Evolutionary conservation across 2,329 filamentous ascomycete genomes (phyloP).

Genomic region (Cercospora sesami): DNA sequence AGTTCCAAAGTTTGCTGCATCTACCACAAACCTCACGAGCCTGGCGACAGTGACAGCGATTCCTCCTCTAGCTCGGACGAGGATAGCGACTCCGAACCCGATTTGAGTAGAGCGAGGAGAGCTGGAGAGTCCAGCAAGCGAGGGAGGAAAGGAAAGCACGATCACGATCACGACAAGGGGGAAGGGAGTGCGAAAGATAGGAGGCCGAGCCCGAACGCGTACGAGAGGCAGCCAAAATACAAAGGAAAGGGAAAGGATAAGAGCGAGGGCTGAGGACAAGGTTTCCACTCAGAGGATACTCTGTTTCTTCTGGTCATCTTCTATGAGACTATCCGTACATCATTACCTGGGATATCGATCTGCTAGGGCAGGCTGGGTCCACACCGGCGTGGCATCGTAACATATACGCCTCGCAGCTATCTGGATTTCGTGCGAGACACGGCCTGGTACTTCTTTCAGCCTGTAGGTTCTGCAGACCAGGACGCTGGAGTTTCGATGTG

Average conservation of each 20-base stretch:
- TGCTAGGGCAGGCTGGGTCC: not conserved
- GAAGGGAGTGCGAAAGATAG: constrained; percentile 47
- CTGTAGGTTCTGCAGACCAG: not conserved
- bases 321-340: not conserved
- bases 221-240: constrained; percentile 70
- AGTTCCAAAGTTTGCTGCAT: constrained; percentile 99
- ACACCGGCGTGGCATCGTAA: not conserved
- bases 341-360: not conserved
- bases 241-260: constrained; percentile 34
- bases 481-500: not conserved
- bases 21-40: constrained; percentile 80
- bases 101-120: constrained; percentile 51
- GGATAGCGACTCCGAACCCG: constrained; percentile 57
- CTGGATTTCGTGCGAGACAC: not conserved
- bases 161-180: constrained; percentile 60
- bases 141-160: constrained; percentile 64
- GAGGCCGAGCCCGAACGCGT: constrained; percentile 74
- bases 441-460: not conserved
- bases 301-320: not conserved
- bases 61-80: constrained; percentile 57
- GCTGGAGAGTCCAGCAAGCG: constrained; percentile 46
- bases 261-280: constrained; percentile 31
- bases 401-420: not conserved
- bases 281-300: not conserved
- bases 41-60: constrained; percentile 78